phyloP scores from a whole-genome alignment of 1,284 basidiomycete species.

The Naganishia cerealis region DNA sequence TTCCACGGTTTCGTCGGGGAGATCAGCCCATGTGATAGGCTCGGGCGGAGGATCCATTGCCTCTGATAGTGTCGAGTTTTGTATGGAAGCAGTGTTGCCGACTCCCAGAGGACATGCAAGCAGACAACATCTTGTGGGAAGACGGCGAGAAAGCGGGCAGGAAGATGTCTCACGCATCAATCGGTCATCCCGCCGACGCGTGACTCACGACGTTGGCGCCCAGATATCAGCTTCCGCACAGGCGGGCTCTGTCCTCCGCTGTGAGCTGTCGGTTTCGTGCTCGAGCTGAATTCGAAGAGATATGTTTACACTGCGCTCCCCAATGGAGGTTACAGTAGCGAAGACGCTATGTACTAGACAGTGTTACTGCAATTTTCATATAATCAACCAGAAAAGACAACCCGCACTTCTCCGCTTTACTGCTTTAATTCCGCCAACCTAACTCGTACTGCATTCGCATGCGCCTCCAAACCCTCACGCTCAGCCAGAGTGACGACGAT shows the following conservation, averaged over 20 bases:
- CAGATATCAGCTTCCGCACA: neutral
- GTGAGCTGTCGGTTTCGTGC: too few species aligned
- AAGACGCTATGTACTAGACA: neutral
- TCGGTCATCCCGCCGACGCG: neutral
- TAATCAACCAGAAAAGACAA: neutral
- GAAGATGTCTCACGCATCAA: neutral
- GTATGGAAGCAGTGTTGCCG: neutral
- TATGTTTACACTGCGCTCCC: neutral
- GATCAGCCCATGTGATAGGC: slow-evolving; percentile 14
- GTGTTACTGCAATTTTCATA: neutral
- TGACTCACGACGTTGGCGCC: neutral
- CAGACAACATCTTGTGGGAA: neutral
- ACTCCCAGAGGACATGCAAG: neutral
- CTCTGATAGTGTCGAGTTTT: neutral
- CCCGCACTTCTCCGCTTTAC: slow-evolving; percentile 1
- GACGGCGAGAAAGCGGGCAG: neutral
- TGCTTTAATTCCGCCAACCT: slow-evolving; percentile 40
- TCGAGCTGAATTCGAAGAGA: neutral
- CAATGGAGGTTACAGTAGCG: neutral
- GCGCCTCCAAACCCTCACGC: slow-evolving; percentile 90
- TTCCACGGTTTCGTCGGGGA: slow-evolving; percentile 23
- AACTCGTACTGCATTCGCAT: slow-evolving; percentile 64
- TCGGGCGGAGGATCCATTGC: slow-evolving; percentile 2
- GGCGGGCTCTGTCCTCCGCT: too few species aligned
- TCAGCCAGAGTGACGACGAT: slow-evolving; percentile 87